phyloP scores from a whole-genome alignment of 352 stramenopile genomes.

The Phytophthora foliorum region DNA sequence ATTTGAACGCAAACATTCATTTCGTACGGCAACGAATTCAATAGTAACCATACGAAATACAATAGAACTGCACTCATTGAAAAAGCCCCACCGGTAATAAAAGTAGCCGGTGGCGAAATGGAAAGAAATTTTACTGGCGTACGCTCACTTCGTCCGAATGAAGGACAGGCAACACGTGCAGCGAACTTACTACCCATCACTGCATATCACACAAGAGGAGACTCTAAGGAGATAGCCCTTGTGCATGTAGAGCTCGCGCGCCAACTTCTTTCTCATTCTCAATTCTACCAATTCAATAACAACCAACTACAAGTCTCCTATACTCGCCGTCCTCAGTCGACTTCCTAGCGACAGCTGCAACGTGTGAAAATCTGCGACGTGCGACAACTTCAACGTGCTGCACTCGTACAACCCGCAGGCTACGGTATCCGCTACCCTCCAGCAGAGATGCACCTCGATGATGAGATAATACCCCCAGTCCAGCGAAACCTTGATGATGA shows the following conservation, averaged over 20 bases:
- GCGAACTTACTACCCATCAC: background rate
- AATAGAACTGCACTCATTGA: too few relatives aligned
- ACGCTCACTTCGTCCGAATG: background rate
- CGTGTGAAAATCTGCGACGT: conserved; percentile 5
- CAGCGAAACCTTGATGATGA: background rate
- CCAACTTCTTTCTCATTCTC: background rate
- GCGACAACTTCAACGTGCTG: conserved; percentile 4
- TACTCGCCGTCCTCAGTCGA: background rate
- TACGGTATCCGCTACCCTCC: too few relatives aligned
- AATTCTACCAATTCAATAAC: background rate
- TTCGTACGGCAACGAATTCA: too few relatives aligned
- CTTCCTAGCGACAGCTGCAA: background rate
- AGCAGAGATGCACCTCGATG: background rate
- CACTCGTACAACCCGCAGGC: background rate
- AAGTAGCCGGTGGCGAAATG: too few relatives aligned
- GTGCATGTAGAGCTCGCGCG: background rate
- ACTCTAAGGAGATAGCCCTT: background rate
- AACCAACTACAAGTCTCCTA: background rate
- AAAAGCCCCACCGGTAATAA: too few relatives aligned
- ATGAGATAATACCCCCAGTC: background rate
- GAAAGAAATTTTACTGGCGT: too few relatives aligned
- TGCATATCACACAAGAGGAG: background rate
- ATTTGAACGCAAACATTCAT: too few relatives aligned
- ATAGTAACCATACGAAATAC: too few relatives aligned
- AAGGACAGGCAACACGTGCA: background rate